A percentile compares a stretch with the other conserved stretches of the same genome.
These are phyloP conservation scores for Boechera retrofracta DNA, from an alignment of 345 rosid species.

Conservation along the genomic window DNA sequence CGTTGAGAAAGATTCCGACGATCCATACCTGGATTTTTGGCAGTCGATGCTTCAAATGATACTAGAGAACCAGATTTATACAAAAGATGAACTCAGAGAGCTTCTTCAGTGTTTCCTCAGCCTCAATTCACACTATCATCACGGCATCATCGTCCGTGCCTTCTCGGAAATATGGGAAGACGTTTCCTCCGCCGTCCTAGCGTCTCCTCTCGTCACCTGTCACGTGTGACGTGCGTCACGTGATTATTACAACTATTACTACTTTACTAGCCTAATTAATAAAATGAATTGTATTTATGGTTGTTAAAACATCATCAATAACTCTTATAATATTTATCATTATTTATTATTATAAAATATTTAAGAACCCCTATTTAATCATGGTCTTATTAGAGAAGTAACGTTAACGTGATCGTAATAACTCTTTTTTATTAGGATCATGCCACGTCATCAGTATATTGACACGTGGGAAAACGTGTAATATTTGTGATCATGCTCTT, in stretches of 20 bases:
- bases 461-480: conserved; percentile 17
- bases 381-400: too few relatives aligned
- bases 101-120: conserved; percentile 78
- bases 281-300: not conserved
- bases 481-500: conserved; percentile 7
- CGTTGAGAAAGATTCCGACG: conserved; percentile 94
- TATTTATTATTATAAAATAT: too few relatives aligned
- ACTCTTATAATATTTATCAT: too few relatives aligned
- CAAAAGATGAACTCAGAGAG: conserved; percentile 72
- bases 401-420: conserved; percentile 27
- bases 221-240: too few relatives aligned
- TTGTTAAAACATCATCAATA: too few relatives aligned
- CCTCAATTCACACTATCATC: conserved; percentile 73
- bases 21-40: conserved; percentile 88
- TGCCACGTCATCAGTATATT: conserved; percentile 17
- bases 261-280: not conserved
- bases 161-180: conserved; percentile 94
- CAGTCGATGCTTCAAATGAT: conserved; percentile 98
- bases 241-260: conserved; percentile 27
- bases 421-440: not conserved
- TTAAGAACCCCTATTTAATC: too few relatives aligned
- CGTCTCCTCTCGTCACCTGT: conserved; percentile 29
- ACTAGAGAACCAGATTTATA: conserved; percentile 81
- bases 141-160: conserved; percentile 76
- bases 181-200: conserved; percentile 36